Conservation (phyloP, 768 basidiomycete species). For the Tephrocybe sp. region DNA sequence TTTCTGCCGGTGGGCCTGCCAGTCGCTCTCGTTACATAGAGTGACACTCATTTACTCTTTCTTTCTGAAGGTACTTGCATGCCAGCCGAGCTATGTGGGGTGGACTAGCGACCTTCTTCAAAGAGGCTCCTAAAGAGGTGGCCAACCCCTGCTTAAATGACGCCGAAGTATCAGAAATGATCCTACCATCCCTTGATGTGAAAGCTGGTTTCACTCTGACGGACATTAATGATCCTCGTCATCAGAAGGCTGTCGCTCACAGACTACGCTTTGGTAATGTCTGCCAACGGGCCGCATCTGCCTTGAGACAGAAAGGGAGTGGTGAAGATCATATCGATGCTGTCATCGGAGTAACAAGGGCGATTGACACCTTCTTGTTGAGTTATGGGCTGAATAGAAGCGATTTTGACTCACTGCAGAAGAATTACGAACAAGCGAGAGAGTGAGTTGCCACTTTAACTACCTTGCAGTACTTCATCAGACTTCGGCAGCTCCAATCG, state of each 20-base stretch:
- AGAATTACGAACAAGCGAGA: slow-evolving; percentile 58
- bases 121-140: slow-evolving; percentile 55
- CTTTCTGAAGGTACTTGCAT: slow-evolving; percentile 54
- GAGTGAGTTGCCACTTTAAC: slow-evolving; percentile 40
- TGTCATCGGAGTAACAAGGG: slow-evolving; percentile 66
- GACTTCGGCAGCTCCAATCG: slow-evolving; percentile 50
- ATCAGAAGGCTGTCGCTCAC: slow-evolving; percentile 57
- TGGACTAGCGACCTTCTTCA: slow-evolving; percentile 69
- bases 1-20: slow-evolving; percentile 67
- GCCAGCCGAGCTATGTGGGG: slow-evolving; percentile 74
- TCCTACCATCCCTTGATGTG: slow-evolving; percentile 64
- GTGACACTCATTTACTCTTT: not conserved
- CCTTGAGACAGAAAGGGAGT: slow-evolving; percentile 56
- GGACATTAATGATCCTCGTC: slow-evolving; percentile 71
- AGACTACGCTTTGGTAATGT: slow-evolving; percentile 66
- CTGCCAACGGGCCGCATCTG: slow-evolving; percentile 62
- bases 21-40: not conserved
- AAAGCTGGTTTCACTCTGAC: slow-evolving; percentile 73
- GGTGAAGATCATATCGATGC: slow-evolving; percentile 88
- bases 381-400: slow-evolving; percentile 62
- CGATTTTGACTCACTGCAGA: slow-evolving; percentile 63
- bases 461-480: not conserved
- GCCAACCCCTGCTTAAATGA: slow-evolving; percentile 60
- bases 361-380: slow-evolving; percentile 73
- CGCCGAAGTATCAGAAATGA: slow-evolving; percentile 65